Conservation (phyloP, 1,139 yeast genomes). For the Geotrichum macrosporum region DNA sequence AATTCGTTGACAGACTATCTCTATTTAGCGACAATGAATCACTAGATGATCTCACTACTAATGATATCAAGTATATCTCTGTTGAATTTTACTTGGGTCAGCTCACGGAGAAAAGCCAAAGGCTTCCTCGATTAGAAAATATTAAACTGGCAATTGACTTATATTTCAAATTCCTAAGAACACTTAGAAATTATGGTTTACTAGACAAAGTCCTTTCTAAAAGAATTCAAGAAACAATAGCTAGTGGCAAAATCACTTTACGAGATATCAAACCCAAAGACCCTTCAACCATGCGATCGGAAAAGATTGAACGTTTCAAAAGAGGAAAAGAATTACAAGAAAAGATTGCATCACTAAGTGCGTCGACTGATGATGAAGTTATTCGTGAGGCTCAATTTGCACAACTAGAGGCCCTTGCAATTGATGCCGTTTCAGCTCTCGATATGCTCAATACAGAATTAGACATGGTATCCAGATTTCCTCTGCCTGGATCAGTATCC, state of each 20-base stretch:
- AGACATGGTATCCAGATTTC: slow-evolving; percentile 43
- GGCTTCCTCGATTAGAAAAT: slow-evolving; percentile 20
- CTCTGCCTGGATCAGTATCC: slow-evolving; percentile 19
- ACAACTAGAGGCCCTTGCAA: slow-evolving; percentile 50
- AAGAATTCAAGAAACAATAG: slow-evolving; percentile 23
- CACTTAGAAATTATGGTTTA: slow-evolving; percentile 17
- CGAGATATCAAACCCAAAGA: slow-evolving; percentile 38
- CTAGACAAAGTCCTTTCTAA: slow-evolving; percentile 14
- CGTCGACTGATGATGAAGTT: slow-evolving; percentile 42
- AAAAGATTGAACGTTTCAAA: slow-evolving; percentile 66
- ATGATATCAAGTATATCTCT: slow-evolving; percentile 50
- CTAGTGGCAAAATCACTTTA: slow-evolving; percentile 15
- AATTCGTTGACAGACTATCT: slow-evolving; percentile 35
- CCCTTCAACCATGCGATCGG: slow-evolving; percentile 58
- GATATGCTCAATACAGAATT: slow-evolving; percentile 56
- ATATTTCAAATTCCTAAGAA: slow-evolving; percentile 16
- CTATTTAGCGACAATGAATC: slow-evolving; percentile 59
- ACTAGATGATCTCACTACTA: slow-evolving; percentile 52
- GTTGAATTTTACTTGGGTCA: slow-evolving; percentile 49
- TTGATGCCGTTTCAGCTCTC: slow-evolving; percentile 52
- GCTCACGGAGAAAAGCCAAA: slow-evolving; percentile 28
- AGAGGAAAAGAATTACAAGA: slow-evolving; percentile 52
- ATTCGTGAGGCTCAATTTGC: slow-evolving; percentile 52
- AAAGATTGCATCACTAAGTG: slow-evolving; percentile 26
- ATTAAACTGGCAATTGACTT: slow-evolving; percentile 23